Base-by-base conservation (phyloP, 2,329 filamentous ascomycete species). In the Geosmithia putterillii region DNA sequence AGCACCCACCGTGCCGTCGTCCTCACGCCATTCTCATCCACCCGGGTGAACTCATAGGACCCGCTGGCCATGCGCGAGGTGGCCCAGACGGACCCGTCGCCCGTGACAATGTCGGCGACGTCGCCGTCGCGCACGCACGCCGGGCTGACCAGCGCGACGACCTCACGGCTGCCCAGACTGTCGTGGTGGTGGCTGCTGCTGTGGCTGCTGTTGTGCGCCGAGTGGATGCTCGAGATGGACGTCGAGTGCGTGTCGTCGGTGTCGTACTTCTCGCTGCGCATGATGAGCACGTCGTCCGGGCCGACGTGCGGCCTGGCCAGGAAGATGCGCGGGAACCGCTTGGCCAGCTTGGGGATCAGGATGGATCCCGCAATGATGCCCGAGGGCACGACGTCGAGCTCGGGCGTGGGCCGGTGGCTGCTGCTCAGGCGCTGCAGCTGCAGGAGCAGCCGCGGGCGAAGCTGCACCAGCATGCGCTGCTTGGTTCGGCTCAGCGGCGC, bases 321-420 rank as follows among this genome's bases (percentile, higher is more conserved):
- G 52, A 84, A 81, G 41, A 84, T 69, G 7, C 74, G 71, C 1
- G 81, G 77, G 48, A 81, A 81, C 7, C 71, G 70, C 53, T 76
- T 74, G 2, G 72, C 66, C 20, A 84, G 61, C 17, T 71, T 69
- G 6, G 79, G 73, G 19, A 79, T 70, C 45, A 76, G 77, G 49
- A 70, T 67, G 42, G 71, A 63, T 46, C 73, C 62, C 39, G 71
- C 63, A 36, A 82, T 65, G 14, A 74, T 65, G n/a, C 74, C 75
- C 2, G 80, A 77, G 0, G 83, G 82, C 37, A 87, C 72, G n/a
- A 86, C 75, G 51, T 90, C 84, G 49, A 86, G 78, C 4, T 76
- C 73, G 1, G 84, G 70, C 0, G 82, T 81, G 20, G 83, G 74
- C 18, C 46, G 40, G 18, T 44, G 32, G 15, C 67, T 67, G 47